A percentile compares a stretch with the other conserved stretches of the same genome.
phyloP scores from a whole-genome alignment of 1,139 yeast genomes.

The Geotrichum restrictum region DNA sequence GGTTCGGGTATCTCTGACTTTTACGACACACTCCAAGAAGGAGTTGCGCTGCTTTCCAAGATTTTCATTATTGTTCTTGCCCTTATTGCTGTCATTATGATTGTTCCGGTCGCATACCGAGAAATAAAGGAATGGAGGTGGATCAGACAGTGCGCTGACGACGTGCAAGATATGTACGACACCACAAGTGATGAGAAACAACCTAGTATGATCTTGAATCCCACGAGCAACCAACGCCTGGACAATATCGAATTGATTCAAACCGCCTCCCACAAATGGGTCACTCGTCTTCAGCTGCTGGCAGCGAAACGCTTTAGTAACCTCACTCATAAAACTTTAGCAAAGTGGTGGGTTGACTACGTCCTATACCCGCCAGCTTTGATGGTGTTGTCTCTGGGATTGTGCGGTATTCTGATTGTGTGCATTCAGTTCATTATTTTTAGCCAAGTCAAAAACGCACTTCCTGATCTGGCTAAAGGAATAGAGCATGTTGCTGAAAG shows the following conservation, averaged over 20 bases:
- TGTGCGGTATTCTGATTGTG: constrained; percentile 44
- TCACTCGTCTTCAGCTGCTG: constrained; percentile 14
- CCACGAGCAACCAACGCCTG: constrained; percentile 12
- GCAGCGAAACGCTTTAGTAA: constrained; percentile 15
- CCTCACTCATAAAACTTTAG: constrained; percentile 21
- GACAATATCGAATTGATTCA: constrained; percentile 18
- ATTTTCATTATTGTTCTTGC: constrained; percentile 44
- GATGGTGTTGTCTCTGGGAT: constrained; percentile 41
- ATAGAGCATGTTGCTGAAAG: constrained; percentile 23
- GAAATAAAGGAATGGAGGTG: constrained; percentile 53
- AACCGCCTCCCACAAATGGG: constrained; percentile 19
- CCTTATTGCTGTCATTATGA: constrained; percentile 40
- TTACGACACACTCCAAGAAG: constrained; percentile 35
- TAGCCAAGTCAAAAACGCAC: constrained; percentile 27
- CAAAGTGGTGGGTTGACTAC: constrained; percentile 39
- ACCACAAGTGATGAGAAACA: constrained; percentile 11
- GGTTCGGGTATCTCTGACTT: constrained; percentile 32
- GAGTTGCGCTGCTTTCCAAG: constrained; percentile 39
- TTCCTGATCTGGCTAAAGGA: constrained; percentile 23
- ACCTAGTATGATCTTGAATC: neutral
- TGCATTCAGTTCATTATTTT: constrained; percentile 44
- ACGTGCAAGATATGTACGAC: constrained; percentile 24
- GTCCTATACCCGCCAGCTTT: constrained; percentile 34
- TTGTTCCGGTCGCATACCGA: constrained; percentile 44
- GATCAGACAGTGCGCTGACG: constrained; percentile 32